A percentile compares a stretch with the other conserved stretches of the same genome.
Evolutionary conservation across 164 flowering plant species (phyloP).

Genomic region (Nymphaea colorata): DNA sequence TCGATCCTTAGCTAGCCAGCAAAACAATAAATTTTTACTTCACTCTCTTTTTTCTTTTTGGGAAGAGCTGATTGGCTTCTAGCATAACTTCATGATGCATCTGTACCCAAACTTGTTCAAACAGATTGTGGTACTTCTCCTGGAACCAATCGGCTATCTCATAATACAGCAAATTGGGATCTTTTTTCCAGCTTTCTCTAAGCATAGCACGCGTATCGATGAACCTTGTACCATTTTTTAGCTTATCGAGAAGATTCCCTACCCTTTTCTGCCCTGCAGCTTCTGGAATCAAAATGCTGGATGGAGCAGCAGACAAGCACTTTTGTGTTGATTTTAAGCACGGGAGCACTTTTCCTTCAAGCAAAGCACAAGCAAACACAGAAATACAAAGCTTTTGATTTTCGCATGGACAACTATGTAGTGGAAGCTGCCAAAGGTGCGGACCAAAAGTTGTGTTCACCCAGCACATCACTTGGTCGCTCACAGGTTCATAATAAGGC

Average conservation of each 20-base stretch:
- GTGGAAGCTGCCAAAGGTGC: conserved; percentile 70
- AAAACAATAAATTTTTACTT: conserved; percentile 1
- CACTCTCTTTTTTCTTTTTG: conserved; percentile 24
- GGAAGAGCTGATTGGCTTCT: conserved; percentile 38
- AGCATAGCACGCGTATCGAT: conserved; percentile 50
- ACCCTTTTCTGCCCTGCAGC: conserved; percentile 57
- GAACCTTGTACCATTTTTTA: conserved; percentile 18
- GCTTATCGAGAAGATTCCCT: conserved; percentile 54
- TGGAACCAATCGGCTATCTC: conserved; percentile 78
- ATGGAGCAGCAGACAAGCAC: conserved; percentile 45
- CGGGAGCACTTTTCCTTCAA: conserved; percentile 78
- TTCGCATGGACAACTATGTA: conserved; percentile 35
- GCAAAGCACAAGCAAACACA: conserved; percentile 70
- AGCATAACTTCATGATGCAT: conserved; percentile 54
- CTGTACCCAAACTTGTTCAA: conserved; percentile 53
- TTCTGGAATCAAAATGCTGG: conserved; percentile 48
- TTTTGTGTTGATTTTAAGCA: conserved; percentile 41
- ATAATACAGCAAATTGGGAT: conserved; percentile 33
- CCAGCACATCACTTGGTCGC: conserved; percentile 51
- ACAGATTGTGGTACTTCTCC: conserved; percentile 27
- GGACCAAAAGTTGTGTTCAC: conserved; percentile 62
- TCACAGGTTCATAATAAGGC: conserved; percentile 52
- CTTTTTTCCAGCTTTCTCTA: conserved; percentile 49
- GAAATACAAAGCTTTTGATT: conserved; percentile 27
- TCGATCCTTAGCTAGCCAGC: background rate